phyloP scores from a whole-genome alignment of 805 yeast species.

The Saturnispora serradocipensis region DNA sequence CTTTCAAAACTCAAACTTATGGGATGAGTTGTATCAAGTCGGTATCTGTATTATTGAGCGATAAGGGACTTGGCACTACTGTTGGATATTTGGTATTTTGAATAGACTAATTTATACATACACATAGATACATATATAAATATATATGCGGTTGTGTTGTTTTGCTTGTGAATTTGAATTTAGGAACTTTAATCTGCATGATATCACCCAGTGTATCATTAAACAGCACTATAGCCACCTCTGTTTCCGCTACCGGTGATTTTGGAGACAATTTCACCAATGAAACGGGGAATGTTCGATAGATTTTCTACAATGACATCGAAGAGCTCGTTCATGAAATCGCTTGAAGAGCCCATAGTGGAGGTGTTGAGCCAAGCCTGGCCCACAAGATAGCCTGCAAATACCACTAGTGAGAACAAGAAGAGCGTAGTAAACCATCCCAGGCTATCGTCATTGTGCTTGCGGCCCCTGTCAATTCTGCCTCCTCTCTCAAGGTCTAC shows the following conservation, averaged over 20 bases:
- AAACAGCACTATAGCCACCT: slow-evolving; percentile 93
- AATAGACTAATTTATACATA: neutral
- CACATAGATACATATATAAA: neutral
- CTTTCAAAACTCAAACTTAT: slow-evolving; percentile 36
- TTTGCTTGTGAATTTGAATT: too few relatives aligned
- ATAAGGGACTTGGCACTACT: neutral
- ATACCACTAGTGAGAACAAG: slow-evolving; percentile 57
- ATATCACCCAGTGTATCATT: slow-evolving; percentile 12
- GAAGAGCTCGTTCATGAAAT: slow-evolving; percentile 61
- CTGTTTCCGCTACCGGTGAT: slow-evolving; percentile 56
- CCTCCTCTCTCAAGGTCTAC: slow-evolving; percentile 13
- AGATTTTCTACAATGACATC: slow-evolving; percentile 55
- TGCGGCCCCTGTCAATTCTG: slow-evolving; percentile 18
- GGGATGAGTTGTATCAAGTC: neutral
- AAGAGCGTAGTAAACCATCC: slow-evolving; percentile 81
- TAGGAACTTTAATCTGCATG: neutral
- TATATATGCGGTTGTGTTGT: neutral
- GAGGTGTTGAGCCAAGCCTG: slow-evolving; percentile 65
- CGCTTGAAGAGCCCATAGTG: slow-evolving; percentile 60
- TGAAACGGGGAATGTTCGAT: slow-evolving; percentile 53
- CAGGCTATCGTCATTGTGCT: slow-evolving; percentile 39
- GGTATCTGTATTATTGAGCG: neutral
- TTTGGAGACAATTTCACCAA: slow-evolving; percentile 57
- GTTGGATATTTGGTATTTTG: neutral
- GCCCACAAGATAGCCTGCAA: slow-evolving; percentile 63